A percentile compares a stretch with the other conserved stretches of the same genome.
phyloP scores from a whole-genome alignment of 305 asterid genomes.

The Fraxinus paxiana region DNA sequence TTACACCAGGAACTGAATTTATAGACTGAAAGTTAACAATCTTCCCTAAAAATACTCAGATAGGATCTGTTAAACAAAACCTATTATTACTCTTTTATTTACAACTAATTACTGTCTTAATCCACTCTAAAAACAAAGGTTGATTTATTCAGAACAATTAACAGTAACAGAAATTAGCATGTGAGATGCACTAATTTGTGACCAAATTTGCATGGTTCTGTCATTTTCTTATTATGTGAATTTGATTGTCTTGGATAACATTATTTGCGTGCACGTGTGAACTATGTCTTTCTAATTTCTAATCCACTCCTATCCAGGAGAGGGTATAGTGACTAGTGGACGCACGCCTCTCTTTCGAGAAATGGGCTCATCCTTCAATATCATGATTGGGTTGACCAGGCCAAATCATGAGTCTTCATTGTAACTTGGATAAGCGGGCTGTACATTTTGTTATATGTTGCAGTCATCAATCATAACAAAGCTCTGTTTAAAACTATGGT shows the following conservation, averaged over 20 bases:
- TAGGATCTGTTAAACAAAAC: background rate
- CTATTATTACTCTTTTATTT: background rate
- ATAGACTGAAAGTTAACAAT: background rate
- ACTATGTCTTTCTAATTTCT: background rate
- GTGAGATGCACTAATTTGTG: background rate
- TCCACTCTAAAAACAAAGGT: background rate
- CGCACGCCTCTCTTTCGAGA: background rate
- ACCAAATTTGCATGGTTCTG: background rate
- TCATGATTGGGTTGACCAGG: background rate
- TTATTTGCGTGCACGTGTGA: background rate
- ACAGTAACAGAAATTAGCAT: background rate
- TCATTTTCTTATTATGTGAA: background rate
- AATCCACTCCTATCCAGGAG: background rate
- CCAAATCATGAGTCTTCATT: background rate
- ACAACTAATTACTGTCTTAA: background rate
- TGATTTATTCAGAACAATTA: background rate
- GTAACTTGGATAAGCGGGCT: background rate
- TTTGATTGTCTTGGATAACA: background rate
- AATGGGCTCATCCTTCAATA: background rate
- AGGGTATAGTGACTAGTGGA: background rate
- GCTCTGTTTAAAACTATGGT: background rate
- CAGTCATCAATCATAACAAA: background rate
- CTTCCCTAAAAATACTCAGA: background rate
- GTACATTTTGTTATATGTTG: background rate
- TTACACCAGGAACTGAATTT: background rate